Base-by-base conservation (phyloP, 2,329 filamentous ascomycete genomes). In the Eutypella sp. region DNA sequence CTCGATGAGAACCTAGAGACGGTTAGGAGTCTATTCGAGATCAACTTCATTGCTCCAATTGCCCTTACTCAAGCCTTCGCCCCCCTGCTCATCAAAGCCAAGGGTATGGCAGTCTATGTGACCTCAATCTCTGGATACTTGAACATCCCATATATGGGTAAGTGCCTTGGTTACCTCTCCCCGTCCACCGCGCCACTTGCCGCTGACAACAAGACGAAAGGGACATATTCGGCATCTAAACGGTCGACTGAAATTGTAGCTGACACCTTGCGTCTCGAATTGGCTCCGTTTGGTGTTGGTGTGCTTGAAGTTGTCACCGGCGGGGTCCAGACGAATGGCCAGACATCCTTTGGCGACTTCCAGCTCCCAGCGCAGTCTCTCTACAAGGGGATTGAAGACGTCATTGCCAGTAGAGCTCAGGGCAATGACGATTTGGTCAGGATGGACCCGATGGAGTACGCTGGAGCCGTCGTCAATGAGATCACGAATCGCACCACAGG, bases 11-110 rank as follows among this genome's bases (percentile, higher is more conserved):
- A 59, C 33, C 42, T 58, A 13, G 44, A 51, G 4, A 33, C 16
- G 9, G 48, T 52, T 22, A 57, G 50, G 31, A 25, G 51, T 1
- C 45, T 62, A 20, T 64, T 62, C 33, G 59, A 60, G 18, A 56
- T 62, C 23, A 65, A 64, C 42, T 56, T 63, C 48, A 50, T 58
- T 9, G 60, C 54, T n/a, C 54, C 57, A 1, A 52, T 65, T 33
- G 55, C 55, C 25, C 49, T 63, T 10, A 57, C 57, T 15, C 54
- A 61, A 33, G 51, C 53, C 1, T 62, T 65, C 41, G 47, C 54
- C 13, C 54, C 56, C 13, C 38, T 62, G 44, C 50, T 65, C 18
- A 56, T 62, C 45, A 55, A 55, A 29, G 47, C 58, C 3, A 59
- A 61, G 48, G 60, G 62, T 3, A 59, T 54, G 43, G 49, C 49